Base-by-base conservation (phyloP, 2,329 filamentous ascomycete genomes). In the Stagonosporopsis chrysanthemi region DNA sequence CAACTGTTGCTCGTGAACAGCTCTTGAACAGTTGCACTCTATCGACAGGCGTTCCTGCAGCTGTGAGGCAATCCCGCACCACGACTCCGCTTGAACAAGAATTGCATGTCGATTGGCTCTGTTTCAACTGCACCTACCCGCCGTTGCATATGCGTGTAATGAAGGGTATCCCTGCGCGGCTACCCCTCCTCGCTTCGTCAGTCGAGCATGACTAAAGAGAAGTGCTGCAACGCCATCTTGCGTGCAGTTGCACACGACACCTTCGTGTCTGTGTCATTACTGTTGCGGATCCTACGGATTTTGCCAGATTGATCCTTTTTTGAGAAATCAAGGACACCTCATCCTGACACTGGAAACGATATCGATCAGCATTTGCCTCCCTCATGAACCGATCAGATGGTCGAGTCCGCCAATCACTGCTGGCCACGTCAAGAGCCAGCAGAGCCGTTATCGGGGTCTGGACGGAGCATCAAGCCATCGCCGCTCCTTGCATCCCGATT, bases 61-160 rank as follows among this genome's bases (percentile, higher is more conserved):
- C 68, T 67, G 62, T 67, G 64, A 70, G 70, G 70, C 64, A 63
- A 67, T 72, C 67, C 70, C 71, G 71, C 72, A 64, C 67, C 65
- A 63, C 65, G 66, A 61, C 51, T 60, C 54, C 50, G 60, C 69
- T 68, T 68, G 63, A 52, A 52, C 42, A 31, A 40, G 17, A 17
- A 38, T 43, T 35, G 52, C 40, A 41, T 38, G 15, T 38, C 61
- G 57, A 74, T 74, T 74, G 73, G 72, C 23, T 53, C 58, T 54
- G 66, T 69, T 61, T 53, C 49, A 63, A 41, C 66, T 75, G 73
- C 70, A 75, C 57, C 50, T 63, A 72, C 72, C 73, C 73, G 73
- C 65, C 59, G 62, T 58, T 75, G 72, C 73, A 75, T 74, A 74
- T 75, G 73, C 72, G 60, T 73, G 72, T 73, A 66, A 73, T 72